Evolutionary conservation across 352 stramenopile species (phyloP).

Genomic region (Globisporangium echinulatum): DNA sequence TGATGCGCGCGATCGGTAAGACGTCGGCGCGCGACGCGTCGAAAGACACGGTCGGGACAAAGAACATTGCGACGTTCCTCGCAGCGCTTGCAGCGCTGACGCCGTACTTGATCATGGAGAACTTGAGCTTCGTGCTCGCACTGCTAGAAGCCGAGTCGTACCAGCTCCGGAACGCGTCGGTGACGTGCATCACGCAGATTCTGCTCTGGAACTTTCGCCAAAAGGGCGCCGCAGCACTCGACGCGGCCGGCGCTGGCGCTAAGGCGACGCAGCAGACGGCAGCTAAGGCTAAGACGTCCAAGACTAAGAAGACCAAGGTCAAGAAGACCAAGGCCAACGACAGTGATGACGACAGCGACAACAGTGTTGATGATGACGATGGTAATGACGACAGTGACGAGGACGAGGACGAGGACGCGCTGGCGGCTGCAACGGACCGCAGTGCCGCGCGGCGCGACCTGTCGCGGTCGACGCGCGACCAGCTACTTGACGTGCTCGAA

Average conservation of each 20-base stretch:
- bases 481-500: conserved; percentile 86
- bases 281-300: background rate
- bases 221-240: conserved; percentile 20
- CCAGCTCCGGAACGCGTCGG: conserved; percentile 62
- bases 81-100: conserved; percentile 54
- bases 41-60: conserved; percentile 63
- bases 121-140: conserved; percentile 69
- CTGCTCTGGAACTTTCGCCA: conserved; percentile 71
- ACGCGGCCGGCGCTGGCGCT: background rate
- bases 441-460: conserved; percentile 22
- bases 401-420: conserved; percentile 13
- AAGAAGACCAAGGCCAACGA: conserved; percentile 7
- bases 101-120: conserved; percentile 63
- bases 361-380: conserved; percentile 20
- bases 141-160: conserved; percentile 76
- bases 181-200: conserved; percentile 73
- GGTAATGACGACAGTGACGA: conserved; percentile 11
- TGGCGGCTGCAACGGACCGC: background rate
- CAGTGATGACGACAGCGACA: conserved; percentile 16
- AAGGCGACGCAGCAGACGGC: background rate
- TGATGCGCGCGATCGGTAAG: conserved; percentile 74
- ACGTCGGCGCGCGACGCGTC: conserved; percentile 63
- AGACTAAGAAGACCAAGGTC: conserved; percentile 6
- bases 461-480: conserved; percentile 56
- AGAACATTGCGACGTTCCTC: conserved; percentile 72